Evolutionary conservation across 257 asterid species (phyloP), one percentile per base, ranked within the genome.

Genomic region (Petunia secreta): DNA sequence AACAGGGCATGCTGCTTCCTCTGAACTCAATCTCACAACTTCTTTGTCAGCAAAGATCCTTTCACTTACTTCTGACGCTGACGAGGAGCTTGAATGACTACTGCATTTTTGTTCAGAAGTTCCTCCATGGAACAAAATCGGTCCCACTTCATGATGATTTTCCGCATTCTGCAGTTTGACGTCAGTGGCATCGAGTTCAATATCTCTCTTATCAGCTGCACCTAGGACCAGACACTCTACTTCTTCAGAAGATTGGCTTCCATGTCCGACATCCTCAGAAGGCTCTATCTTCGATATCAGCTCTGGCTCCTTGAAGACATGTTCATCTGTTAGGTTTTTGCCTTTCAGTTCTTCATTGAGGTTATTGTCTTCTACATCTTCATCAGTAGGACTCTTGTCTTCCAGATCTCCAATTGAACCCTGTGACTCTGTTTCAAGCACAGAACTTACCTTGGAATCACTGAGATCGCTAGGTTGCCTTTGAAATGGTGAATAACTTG

Each of bases 361-460:
- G 39, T 64, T 63, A 37, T 59, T 69, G 40, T 68, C 83, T 55
- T 77, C 83, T 63, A 16, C 44, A 69, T 85, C 88, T 80, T 75
- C 93, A 68, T 82, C 91, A 40, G 62, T 80, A 41, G 79, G 80
- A 68, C 82, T 85, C 75, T 63, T 82, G 16, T 82, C 88, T 69
- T 88, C 97, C 60, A 79, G 75, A 80, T 90, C 96, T 67, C 84
- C 97, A 75, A 81, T 89, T 53, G 94, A 92, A 68, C 83, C 87
- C 54, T 86, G 69, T n/a, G 98, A 93, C 64, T 91, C 98, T 2
- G 92, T 87, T 81, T 91, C 97, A 80, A 88, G 95, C 85, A 84
- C 84, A 82, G 94, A 93, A 84, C 95, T 90, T 77, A 80, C 92
- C 84, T 93, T 92, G 55, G 98, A 91, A 50, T 94, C 97, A 82